These are phyloP conservation scores for Zoysia matrella DNA, from an alignment of 202 grass and related monocot species.

Conservation along the genomic window DNA sequence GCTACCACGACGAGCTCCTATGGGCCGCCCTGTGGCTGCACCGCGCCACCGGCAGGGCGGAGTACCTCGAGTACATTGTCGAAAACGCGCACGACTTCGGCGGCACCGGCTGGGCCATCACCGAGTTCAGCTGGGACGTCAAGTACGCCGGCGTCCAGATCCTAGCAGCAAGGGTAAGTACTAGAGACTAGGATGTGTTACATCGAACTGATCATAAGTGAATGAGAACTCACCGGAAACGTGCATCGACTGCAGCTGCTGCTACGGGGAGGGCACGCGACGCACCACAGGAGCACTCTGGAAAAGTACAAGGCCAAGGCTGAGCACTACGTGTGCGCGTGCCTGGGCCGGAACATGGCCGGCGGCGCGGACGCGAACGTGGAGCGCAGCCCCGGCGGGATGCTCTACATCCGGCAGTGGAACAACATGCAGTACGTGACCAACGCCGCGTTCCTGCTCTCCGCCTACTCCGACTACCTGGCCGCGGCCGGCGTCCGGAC, in stretches of 20 bases:
- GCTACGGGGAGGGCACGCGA: conserved; percentile 48
- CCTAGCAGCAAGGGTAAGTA: conserved; percentile 69
- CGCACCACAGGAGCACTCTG: conserved; percentile 50
- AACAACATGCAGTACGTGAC: conserved; percentile 99
- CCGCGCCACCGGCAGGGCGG: conserved; percentile 57
- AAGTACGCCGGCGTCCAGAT: conserved; percentile 96
- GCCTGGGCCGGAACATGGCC: conserved; percentile 51
- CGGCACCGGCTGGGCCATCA: conserved; percentile 90
- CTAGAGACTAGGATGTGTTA: not conserved
- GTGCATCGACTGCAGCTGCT: conserved; percentile 43
- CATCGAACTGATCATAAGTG: no score
- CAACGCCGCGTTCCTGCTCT: conserved; percentile 76
- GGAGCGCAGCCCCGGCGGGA: conserved; percentile 70
- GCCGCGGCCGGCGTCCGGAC: not conserved
- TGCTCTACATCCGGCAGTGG: conserved; percentile 89
- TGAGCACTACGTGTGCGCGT: conserved; percentile 44
- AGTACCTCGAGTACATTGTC: conserved; percentile 79
- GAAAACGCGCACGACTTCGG: conserved; percentile 70
- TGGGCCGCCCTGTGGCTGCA: conserved; percentile 97
- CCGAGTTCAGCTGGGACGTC: conserved; percentile 98
- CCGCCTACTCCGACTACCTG: conserved; percentile 65
- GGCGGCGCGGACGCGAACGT: conserved; percentile 56
- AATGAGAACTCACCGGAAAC: not conserved
- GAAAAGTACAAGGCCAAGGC: conserved; percentile 81
- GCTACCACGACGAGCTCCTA: conserved; percentile 91